Base-by-base conservation (phyloP, 73 alveolate genomes). In the Chromera velia region DNA sequence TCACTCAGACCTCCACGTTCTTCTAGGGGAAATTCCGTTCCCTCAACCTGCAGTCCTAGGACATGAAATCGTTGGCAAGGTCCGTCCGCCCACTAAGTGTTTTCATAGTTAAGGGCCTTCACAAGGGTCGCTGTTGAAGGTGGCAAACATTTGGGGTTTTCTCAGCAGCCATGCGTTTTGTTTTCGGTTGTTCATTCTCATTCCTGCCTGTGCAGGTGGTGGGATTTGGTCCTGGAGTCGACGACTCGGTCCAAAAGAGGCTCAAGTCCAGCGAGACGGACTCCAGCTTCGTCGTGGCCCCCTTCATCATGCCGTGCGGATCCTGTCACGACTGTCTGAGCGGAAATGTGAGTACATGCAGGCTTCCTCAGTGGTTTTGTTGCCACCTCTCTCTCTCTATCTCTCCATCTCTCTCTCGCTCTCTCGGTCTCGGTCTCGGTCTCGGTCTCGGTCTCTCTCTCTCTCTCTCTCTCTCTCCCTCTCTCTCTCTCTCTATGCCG, bases 1-100 rank as follows among this genome's bases (percentile, higher is more conserved):
- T 88, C 96, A 90, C 85, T 88, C 96, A 0, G 96, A 90, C 73
- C 86, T 81, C 34, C 82, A 88, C 79, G 75, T 86, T 34, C 65
- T 86, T 31, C 74, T 76, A 18, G 91, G 93, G n/a, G 88, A 73
- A 26, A 30, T 71, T 22, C 77, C 77, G 34, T 78, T 78, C 19
- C 85, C 85, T 1, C 32, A 72, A 1, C 85, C 85, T 4, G 85
- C 85, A 30, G 85, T 78, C 66, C 69, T 78, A 19, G 85, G 85
- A 10, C 85, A 78, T 46, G 85, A 78, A 68, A 78, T 78, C 79
- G 69, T 77, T 65, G 83, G 83, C 34, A 76, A 75, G 32, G 70
- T 76, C 46, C 67, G 64, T 31, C 71, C 22, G 26, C 83, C 64
- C 32, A 76, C 76, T 22, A 49, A 45, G 4, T 75, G 70, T 0